Evolutionary conservation across 805 yeast species (phyloP).

Genomic region (Candida sakaeoensis): DNA sequence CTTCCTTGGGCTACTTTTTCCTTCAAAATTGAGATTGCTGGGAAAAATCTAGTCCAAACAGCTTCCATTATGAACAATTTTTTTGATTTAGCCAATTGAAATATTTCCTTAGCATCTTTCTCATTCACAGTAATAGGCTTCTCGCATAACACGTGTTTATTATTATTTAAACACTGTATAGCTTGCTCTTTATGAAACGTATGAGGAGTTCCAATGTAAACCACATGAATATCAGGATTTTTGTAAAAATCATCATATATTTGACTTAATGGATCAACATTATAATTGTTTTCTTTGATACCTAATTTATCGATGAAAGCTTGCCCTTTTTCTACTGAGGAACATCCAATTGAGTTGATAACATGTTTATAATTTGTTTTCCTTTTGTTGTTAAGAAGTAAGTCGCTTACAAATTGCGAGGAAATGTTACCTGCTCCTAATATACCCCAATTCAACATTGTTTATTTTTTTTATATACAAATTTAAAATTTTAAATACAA

Average conservation of each 20-base stretch:
- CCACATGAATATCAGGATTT: conserved; percentile 43
- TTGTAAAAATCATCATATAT: conserved; percentile 43
- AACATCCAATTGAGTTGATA: conserved; percentile 38
- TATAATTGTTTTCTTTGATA: conserved; percentile 19
- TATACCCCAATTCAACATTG: conserved; percentile 41
- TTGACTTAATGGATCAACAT: conserved; percentile 22
- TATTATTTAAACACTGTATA: conserved; percentile 38
- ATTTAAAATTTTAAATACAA: conserved; percentile 22
- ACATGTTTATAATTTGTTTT: conserved; percentile 26
- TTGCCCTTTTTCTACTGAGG: conserved; percentile 32
- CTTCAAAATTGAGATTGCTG: conserved; percentile 32
- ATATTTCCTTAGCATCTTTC: conserved; percentile 39
- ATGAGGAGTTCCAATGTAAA: conserved; percentile 57
- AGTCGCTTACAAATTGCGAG: conserved; percentile 40
- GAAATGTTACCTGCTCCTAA: conserved; percentile 50
- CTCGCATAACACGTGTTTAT: conserved; percentile 52
- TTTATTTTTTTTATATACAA: conserved; percentile 4
- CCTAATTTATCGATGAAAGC: conserved; percentile 23
- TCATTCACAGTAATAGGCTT: conserved; percentile 51
- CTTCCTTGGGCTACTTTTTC: conserved; percentile 33
- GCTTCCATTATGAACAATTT: conserved; percentile 55
- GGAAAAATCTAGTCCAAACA: conserved; percentile 56
- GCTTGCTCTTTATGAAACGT: conserved; percentile 46
- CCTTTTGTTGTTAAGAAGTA: conserved; percentile 24
- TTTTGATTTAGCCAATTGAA: conserved; percentile 41